Percentiles rank a stretch among this genome's conserved stretches.
phyloP scores from a whole-genome alignment of 805 yeast species.

The Lipomyces kockii region DNA sequence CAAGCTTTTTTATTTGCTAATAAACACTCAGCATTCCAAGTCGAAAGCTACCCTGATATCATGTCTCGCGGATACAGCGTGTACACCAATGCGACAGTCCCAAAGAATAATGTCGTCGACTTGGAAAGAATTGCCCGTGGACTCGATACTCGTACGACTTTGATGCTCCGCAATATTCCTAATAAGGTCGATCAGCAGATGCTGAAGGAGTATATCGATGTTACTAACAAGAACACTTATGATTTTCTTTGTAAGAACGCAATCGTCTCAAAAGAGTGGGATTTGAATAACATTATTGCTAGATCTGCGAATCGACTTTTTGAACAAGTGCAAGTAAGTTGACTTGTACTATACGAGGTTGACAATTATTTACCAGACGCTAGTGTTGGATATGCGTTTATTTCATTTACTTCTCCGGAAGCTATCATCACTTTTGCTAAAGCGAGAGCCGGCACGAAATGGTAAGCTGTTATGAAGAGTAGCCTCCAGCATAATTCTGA shows the following conservation, averaged over 20 bases:
- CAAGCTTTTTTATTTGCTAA: background rate
- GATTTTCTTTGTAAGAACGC: conserved; percentile 49
- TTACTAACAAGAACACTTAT: conserved; percentile 48
- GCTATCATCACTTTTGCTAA: conserved; percentile 53
- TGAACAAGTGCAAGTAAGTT: conserved; percentile 53
- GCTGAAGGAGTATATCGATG: conserved; percentile 54
- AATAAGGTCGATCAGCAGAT: conserved; percentile 55
- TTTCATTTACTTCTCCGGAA: conserved; percentile 53
- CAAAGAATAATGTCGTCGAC: conserved; percentile 49
- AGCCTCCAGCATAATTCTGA: background rate
- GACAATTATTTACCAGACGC: background rate
- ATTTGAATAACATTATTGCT: background rate
- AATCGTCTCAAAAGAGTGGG: background rate
- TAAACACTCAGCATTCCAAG: conserved; percentile 29
- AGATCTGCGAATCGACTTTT: conserved; percentile 58
- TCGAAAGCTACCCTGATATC: conserved; percentile 25
- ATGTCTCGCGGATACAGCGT: conserved; percentile 32
- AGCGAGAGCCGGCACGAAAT: conserved; percentile 54
- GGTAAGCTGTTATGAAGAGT: conserved; percentile 41
- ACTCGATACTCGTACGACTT: conserved; percentile 53
- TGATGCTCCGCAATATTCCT: conserved; percentile 61
- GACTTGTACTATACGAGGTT: background rate
- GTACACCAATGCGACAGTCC: conserved; percentile 42
- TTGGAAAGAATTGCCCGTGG: conserved; percentile 50
- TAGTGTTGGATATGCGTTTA: conserved; percentile 59